Base-by-base conservation (phyloP, 805 yeast genomes). In the Ogataea naganishii region DNA sequence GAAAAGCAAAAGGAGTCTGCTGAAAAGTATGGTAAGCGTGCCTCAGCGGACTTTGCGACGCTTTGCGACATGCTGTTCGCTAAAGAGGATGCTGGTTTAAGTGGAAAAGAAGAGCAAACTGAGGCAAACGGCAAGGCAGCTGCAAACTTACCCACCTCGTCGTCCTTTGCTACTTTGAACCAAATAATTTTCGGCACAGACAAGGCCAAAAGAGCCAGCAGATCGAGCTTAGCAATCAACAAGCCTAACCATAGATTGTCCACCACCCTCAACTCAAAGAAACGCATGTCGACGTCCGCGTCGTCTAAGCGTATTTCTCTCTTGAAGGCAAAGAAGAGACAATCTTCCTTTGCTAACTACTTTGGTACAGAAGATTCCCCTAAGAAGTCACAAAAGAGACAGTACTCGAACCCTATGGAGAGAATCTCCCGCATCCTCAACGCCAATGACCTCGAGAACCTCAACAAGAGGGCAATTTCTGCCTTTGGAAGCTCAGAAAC, bases 21-120 rank as follows among this genome's bases (percentile, higher is more conserved):
- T 53, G 82, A 78, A 43, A 74, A 70, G 44, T 83, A 75, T 49
- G 76, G 85, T 5, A 78, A 72, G 53, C 66, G 92, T 53, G 78
- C 88, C 2, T 75, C 83, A 21, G 75, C 83, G 11, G 81, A 80
- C 38, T 80, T 80, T 60, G 92, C 86, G 9, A 69, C 80, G 3
- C 59, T 80, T 24, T 78, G 85, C 60, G 89, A 80, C 56, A 75
- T 72, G 52, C 72, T 80, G 34, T 80, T 80, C 61, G 80, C 72
- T 43, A 80, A 78, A 51, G 86, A 78, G 45, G 69, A 66, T 40
- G 33, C 34, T 25, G 22, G 12, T 10, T 7, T 24, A 14, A n/a
- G 14, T 9, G 3, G 20, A 21, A 56, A 58, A 72, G 61, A 49
- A 68, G 58, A 43, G 60, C 51, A 55, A 64, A 53, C 37, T 13